A percentile compares a stretch with the other conserved stretches of the same genome.
phyloP scores from a whole-genome alignment of 202 grass and related monocot genomes.

The Carex arenaria region DNA sequence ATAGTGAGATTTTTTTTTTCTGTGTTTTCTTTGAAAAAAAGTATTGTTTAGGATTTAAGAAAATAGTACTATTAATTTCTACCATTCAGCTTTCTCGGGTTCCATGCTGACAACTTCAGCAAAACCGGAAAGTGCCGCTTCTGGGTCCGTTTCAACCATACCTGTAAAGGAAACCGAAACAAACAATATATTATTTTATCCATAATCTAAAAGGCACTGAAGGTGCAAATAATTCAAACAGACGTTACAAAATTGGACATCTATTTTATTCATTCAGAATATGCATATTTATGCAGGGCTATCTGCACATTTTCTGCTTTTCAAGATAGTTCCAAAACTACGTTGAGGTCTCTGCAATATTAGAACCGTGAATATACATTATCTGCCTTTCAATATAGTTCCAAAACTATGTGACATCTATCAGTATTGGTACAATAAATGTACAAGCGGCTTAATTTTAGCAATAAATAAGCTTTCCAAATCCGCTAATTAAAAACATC shows the following conservation, averaged over 20 bases:
- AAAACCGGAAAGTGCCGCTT: slow-evolving; percentile 93
- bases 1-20: not conserved
- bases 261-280: not conserved
- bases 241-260: not conserved
- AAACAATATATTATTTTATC: not conserved
- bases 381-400: not conserved
- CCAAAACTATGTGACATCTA: not conserved
- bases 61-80: slow-evolving; percentile 9
- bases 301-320: not conserved
- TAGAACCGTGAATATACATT: not conserved
- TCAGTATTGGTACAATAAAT: not conserved
- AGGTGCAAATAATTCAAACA: no score
- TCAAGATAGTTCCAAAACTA: not conserved
- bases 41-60: not conserved
- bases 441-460: not conserved
- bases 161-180: slow-evolving; percentile 35
- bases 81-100: slow-evolving; percentile 97
- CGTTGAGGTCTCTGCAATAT: not conserved
- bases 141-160: slow-evolving; percentile 90
- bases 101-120: slow-evolving; percentile 88
- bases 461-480: not conserved
- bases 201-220: not conserved
- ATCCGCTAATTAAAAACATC: not conserved
- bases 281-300: not conserved
- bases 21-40: not conserved